Conservation (phyloP, 352 stramenopile genomes). For the Pythium diclinum region DNA sequence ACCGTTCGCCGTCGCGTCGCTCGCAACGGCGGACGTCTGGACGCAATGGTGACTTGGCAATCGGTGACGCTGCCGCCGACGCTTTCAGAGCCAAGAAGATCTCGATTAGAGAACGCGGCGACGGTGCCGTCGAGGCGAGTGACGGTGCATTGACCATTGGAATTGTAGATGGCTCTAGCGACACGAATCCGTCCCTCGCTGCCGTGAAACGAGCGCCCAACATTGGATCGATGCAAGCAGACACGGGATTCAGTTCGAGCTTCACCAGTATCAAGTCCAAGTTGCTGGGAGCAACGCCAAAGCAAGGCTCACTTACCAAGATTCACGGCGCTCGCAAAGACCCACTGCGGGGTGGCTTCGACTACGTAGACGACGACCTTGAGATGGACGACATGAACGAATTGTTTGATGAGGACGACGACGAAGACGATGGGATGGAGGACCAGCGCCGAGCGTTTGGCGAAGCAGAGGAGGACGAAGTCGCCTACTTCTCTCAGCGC, state of each 20-base stretch:
- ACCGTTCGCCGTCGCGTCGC: slow-evolving; percentile 10
- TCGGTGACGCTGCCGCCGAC: background rate
- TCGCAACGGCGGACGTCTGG: slow-evolving; percentile 18
- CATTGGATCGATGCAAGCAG: background rate
- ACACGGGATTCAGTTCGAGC: slow-evolving; percentile 4
- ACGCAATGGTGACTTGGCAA: slow-evolving; percentile 10
- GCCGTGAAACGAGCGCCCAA: background rate
- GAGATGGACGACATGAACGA: slow-evolving; percentile 17
- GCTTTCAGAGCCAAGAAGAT: slow-evolving; percentile 4
- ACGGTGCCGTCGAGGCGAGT: background rate
- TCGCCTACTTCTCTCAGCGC: slow-evolving; percentile 62
- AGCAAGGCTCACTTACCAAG: background rate
- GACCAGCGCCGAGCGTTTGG: slow-evolving; percentile 7
- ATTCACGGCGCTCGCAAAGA: background rate
- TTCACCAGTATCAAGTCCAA: slow-evolving; percentile 14
- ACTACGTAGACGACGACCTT: slow-evolving; percentile 15
- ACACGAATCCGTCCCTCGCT: background rate
- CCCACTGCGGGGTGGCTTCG: background rate
- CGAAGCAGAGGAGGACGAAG: slow-evolving; percentile 55
- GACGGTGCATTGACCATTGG: background rate
- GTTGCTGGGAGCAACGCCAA: slow-evolving; percentile 1
- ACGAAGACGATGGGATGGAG: background rate
- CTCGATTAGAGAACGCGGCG: slow-evolving; percentile 15
- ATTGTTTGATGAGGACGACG: slow-evolving; percentile 11
- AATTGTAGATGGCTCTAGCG: background rate